phyloP scores from a whole-genome alignment of 768 basidiomycete genomes.

The Galerina sulciceps region DNA sequence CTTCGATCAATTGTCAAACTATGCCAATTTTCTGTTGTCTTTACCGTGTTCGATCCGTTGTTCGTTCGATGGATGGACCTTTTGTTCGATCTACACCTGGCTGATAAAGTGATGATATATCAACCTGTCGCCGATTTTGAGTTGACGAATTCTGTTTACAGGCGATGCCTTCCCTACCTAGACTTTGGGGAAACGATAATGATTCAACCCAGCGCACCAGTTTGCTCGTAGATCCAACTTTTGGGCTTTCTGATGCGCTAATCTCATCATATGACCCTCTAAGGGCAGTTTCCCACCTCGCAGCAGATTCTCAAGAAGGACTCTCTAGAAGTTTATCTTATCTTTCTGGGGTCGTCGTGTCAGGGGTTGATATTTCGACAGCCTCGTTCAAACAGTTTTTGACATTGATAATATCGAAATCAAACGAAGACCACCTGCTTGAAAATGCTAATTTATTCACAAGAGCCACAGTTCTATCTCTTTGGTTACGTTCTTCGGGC shows the following conservation, averaged over 20 bases:
- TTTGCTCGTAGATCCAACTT: constrained; percentile 30
- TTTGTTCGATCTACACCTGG: constrained; percentile 35
- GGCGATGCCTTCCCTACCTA: constrained; percentile 57
- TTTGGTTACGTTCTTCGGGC: constrained; percentile 64
- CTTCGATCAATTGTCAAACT: constrained; percentile 60
- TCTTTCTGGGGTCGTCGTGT: constrained; percentile 63
- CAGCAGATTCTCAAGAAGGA: constrained; percentile 44
- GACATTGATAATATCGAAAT: constrained; percentile 39
- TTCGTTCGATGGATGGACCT: constrained; percentile 64
- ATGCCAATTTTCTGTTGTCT: constrained; percentile 54
- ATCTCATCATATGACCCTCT: constrained; percentile 49
- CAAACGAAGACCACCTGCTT: constrained; percentile 32
- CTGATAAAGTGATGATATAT: constrained; percentile 41
- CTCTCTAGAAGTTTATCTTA: constrained; percentile 56
- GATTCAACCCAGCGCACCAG: constrained; percentile 44
- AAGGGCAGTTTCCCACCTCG: constrained; percentile 48
- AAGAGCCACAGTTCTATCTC: constrained; percentile 56
- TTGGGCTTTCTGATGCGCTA: constrained; percentile 27
- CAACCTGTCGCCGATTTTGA: background rate
- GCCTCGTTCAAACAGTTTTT: constrained; percentile 53
- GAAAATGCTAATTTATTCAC: constrained; percentile 52
- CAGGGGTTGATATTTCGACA: constrained; percentile 67
- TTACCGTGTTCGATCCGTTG: constrained; percentile 60
- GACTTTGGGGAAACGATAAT: constrained; percentile 59
- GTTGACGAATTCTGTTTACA: constrained; percentile 20